phyloP scores from a whole-genome alignment of 2,329 filamentous ascomycete species.

The Plenodomus lindquistii region DNA sequence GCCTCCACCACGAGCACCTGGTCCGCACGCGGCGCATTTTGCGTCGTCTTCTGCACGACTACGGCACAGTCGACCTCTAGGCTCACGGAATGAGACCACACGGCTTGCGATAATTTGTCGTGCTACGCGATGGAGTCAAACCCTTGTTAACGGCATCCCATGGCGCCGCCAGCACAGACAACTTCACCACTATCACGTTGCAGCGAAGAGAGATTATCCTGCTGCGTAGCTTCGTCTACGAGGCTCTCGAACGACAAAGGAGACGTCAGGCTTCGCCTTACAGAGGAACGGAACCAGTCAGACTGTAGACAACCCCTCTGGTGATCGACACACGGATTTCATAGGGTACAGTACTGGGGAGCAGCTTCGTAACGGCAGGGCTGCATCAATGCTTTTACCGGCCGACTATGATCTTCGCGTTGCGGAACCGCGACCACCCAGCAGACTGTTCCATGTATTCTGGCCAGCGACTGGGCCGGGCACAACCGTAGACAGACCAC shows the following conservation, averaged over 20 bases:
- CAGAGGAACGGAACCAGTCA: not conserved
- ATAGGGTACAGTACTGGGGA: not conserved
- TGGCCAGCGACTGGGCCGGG: slow-evolving; percentile 41
- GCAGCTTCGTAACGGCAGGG: slow-evolving; percentile 8
- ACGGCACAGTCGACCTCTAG: slow-evolving; percentile 23
- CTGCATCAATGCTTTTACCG: slow-evolving; percentile 4
- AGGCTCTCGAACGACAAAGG: slow-evolving; percentile 5
- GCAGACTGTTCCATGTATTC: slow-evolving; percentile 29
- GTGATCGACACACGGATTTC: not conserved
- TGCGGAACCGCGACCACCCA: slow-evolving; percentile 23
- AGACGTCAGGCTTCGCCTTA: slow-evolving; percentile 6
- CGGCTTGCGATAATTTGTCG: slow-evolving; percentile 23
- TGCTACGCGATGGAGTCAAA: slow-evolving; percentile 34
- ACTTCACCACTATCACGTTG: slow-evolving; percentile 33
- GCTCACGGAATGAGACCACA: slow-evolving; percentile 30
- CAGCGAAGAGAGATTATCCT: slow-evolving; percentile 31
- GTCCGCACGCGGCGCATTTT: slow-evolving; percentile 25
- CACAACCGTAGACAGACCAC: slow-evolving; percentile 34
- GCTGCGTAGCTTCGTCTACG: slow-evolving; percentile 2
- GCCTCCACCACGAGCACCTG: slow-evolving; percentile 11
- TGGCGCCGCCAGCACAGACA: slow-evolving; percentile 33
- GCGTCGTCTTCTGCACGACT: slow-evolving; percentile 18
- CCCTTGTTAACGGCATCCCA: slow-evolving; percentile 29
- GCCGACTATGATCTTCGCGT: slow-evolving; percentile 18
- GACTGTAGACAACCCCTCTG: not conserved